Conservation (phyloP, 495 filamentous ascomycete genomes). For the Ramalina intermedia region DNA sequence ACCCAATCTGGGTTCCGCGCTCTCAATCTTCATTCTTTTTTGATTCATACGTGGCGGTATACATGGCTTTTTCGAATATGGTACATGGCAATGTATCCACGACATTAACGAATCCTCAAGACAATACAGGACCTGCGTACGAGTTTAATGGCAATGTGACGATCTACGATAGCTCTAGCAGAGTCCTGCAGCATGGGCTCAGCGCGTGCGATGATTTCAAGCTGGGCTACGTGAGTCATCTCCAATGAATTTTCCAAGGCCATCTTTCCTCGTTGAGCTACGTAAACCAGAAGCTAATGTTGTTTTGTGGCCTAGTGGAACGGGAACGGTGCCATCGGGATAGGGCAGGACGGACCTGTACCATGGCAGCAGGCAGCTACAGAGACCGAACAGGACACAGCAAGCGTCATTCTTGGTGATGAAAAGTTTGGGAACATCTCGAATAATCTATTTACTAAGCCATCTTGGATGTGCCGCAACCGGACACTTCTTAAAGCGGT, state of each 20-base stretch:
- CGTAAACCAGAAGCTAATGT: background rate
- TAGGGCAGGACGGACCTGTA: background rate
- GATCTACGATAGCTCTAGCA: background rate
- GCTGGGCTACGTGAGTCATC: background rate
- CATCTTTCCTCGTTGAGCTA: background rate
- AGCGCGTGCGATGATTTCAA: background rate
- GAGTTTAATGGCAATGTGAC: background rate
- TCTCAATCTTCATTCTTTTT: too few relatives aligned
- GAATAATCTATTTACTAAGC: constrained; percentile 2
- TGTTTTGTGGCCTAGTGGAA: background rate
- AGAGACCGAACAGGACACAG: background rate
- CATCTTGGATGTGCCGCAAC: constrained; percentile 12
- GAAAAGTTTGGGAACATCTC: background rate
- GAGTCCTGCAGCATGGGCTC: background rate
- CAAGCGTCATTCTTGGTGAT: background rate
- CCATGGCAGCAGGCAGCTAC: background rate
- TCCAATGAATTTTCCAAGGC: background rate
- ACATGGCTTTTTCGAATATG: background rate
- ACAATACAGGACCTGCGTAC: too few relatives aligned
- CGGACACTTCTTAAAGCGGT: constrained; percentile 4
- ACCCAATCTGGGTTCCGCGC: background rate
- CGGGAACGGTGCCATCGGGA: background rate
- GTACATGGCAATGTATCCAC: background rate
- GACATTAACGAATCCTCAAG: background rate
- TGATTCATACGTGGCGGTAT: background rate